Evolutionary conservation across 2,329 filamentous ascomycete species (phyloP).

Genomic region (Fragosphaeria purpurea): DNA sequence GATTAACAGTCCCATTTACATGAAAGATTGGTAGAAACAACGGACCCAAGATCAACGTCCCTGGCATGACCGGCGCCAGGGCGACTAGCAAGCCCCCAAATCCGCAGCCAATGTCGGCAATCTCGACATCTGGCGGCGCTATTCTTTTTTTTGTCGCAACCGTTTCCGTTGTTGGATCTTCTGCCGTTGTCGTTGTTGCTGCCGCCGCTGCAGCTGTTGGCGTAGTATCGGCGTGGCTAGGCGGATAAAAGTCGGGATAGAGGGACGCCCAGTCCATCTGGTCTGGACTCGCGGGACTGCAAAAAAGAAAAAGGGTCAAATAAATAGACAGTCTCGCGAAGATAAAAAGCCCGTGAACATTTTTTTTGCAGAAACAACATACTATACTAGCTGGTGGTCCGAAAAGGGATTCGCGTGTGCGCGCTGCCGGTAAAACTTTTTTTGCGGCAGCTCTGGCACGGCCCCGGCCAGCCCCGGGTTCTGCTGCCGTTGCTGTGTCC

Average conservation of each 20-base stretch:
- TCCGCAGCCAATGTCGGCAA: conserved; percentile 94
- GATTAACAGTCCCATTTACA: too few species aligned
- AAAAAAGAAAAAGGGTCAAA: not conserved
- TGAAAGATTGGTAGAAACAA: not conserved
- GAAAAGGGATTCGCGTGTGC: conserved; percentile 98
- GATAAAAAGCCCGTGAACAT: not conserved
- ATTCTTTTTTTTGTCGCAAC: too few species aligned
- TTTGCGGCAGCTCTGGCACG: conserved; percentile 63
- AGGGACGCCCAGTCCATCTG: conserved; percentile 87
- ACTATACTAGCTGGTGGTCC: conserved; percentile 81
- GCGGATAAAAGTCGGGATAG: conserved; percentile 62
- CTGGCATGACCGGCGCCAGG: conserved; percentile 68
- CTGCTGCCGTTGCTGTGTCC: conserved; percentile 34
- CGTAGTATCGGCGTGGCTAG: conserved; percentile 18
- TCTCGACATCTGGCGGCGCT: conserved; percentile 50
- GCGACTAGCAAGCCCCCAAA: conserved; percentile 88
- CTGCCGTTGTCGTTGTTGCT: not conserved
- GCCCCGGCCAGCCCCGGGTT: conserved; percentile 29
- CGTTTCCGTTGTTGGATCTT: conserved; percentile 11
- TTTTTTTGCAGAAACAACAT: conserved; percentile 5
- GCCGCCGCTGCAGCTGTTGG: conserved; percentile 14
- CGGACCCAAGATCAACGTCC: conserved; percentile 71
- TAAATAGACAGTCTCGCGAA: not conserved
- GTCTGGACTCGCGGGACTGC: conserved; percentile 64
- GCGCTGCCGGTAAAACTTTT: conserved; percentile 92